Evolutionary conservation across 768 basidiomycete genomes (phyloP), one percentile per base, ranked within the genome.

Genomic region (Naganishia antarctica): DNA sequence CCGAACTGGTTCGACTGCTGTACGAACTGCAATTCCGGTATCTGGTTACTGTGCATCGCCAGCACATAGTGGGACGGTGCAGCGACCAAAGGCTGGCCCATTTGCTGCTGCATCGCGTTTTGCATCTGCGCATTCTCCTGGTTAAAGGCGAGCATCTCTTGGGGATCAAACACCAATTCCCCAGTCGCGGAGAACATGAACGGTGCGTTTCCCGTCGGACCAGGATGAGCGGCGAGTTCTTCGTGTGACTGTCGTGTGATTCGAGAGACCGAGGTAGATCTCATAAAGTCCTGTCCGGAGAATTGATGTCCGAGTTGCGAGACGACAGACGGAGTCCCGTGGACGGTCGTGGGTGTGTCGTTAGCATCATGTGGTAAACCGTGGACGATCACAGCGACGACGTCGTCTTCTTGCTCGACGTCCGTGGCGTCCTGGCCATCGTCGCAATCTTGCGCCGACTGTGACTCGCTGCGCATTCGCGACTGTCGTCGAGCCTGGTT

Each of bases 11-110:
- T 34, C 21, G 18, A 12, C n/a, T 41, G 59, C 31, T 60, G 59
- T 28, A 47, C 41, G 28, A 5, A 60, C 21, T 60, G 43, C 28
- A 60, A 25, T 46, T 34, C 59, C 26, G 45, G 43, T 5, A n/a
- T n/a, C 8, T 44, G 16, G 12, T 46, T 12, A 15, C 25, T 31
- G 59, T 46, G 25, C 59, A 60, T 60, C 12, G 41, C 59, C 18
- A 60, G 59, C 5, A 60, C 59, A 31, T 60, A 60, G 29, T 60
- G 59, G 16, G 59, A 46, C 6, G 59, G 59, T 2, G 59, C 43
- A 4, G 31, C 28, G 16, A 21, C 43, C 4, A n/a, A 12, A 21
- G 44, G 58, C 18, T 45, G 40, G 32, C 12, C 32, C 23, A 37
- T n/a, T 26, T 59, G 57, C 37, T 58, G 53, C 8, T 28, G 21